Evolutionary conservation across 169 alveolate species (phyloP).

Genomic region (Eimeria sp.): DNA sequence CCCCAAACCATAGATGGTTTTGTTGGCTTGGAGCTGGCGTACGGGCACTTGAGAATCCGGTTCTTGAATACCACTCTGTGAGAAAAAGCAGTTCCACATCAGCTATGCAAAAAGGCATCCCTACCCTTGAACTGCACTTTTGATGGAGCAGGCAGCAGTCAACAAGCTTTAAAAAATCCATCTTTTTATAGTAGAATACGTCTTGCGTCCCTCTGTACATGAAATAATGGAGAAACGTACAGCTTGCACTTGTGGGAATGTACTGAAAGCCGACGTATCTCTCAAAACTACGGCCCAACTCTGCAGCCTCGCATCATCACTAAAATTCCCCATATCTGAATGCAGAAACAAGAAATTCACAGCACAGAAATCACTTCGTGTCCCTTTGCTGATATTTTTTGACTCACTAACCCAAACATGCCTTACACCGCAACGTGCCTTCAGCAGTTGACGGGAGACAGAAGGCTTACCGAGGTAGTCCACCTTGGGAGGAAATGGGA

Average conservation of each 20-base stretch:
- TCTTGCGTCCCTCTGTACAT: neutral
- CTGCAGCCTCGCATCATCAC: conserved; percentile 7
- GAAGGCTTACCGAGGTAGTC: conserved; percentile 16
- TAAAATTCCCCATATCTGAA: neutral
- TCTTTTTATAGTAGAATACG: neutral
- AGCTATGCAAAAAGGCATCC: neutral
- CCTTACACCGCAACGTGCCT: neutral
- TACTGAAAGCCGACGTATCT: neutral
- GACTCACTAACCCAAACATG: neutral
- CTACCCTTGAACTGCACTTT: neutral
- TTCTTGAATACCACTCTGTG: conserved; percentile 52
- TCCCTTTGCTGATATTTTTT: neutral
- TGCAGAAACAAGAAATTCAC: neutral
- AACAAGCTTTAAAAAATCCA: neutral
- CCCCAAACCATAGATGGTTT: neutral
- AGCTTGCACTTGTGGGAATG: neutral
- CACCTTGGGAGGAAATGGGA: neutral
- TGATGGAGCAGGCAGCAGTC: neutral
- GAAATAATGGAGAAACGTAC: neutral
- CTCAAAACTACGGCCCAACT: conserved; percentile 36
- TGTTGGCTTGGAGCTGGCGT: neutral
- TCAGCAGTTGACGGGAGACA: neutral
- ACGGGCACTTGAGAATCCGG: neutral
- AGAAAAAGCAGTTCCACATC: neutral
- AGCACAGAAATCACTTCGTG: neutral